Conservation (phyloP, 202 grass and related monocot genomes). For the Musa balbisiana region DNA sequence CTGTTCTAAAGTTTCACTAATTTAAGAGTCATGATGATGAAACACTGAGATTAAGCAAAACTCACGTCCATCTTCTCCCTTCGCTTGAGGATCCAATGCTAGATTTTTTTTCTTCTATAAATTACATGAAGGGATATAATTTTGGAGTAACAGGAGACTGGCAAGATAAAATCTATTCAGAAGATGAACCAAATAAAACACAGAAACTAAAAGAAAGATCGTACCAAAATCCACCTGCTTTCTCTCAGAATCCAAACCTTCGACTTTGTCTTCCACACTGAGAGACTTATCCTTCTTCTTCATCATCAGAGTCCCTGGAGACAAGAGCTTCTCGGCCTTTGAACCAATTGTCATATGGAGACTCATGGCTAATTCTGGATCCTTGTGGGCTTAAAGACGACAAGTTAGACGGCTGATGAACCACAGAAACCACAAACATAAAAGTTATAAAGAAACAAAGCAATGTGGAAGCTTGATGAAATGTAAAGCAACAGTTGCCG, state of each 20-base stretch:
- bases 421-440: neutral
- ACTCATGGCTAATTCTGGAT: neutral
- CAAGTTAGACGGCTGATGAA: neutral
- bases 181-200: neutral
- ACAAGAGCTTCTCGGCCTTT: neutral
- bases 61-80: too few species aligned
- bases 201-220: neutral
- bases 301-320: neutral
- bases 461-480: neutral
- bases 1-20: too few species aligned
- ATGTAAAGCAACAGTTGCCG: slow-evolving; percentile 1
- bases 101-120: too few species aligned
- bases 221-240: slow-evolving; percentile 1
- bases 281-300: too few species aligned
- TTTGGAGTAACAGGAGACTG: too few species aligned
- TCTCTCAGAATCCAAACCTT: neutral
- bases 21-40: too few species aligned
- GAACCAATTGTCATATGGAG: neutral
- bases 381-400: neutral
- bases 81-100: too few species aligned
- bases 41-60: too few species aligned
- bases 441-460: neutral
- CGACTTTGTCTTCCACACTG: neutral
- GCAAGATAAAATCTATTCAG: too few species aligned
- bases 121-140: too few species aligned